phyloP scores from a whole-genome alignment of 2,329 filamentous ascomycete genomes.

The Ascochyta lentis region DNA sequence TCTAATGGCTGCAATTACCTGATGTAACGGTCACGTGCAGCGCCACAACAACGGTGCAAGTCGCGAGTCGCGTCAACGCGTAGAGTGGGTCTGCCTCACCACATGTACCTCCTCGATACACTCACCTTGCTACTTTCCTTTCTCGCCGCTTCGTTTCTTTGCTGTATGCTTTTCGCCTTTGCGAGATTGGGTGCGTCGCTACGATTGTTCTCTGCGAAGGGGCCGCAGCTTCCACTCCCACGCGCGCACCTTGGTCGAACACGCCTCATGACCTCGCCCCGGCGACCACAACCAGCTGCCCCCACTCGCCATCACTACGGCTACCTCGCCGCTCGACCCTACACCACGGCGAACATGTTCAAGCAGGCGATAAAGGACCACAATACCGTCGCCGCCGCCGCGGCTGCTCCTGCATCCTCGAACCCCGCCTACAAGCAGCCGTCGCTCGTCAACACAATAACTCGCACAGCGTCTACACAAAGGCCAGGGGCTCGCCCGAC shows the following conservation, averaged over 20 bases:
- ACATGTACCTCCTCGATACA: constrained; percentile 32
- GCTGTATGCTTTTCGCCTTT: constrained; percentile 49
- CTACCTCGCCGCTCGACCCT: constrained; percentile 26
- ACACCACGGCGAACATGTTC: constrained; percentile 45
- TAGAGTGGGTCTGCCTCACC: constrained; percentile 16
- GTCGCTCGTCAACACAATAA: constrained; percentile 49
- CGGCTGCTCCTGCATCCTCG: constrained; percentile 26
- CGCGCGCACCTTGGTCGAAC: constrained; percentile 31
- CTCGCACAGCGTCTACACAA: constrained; percentile 45
- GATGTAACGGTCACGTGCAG: neutral
- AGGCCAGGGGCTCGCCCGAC: constrained; percentile 39
- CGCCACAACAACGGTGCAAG: neutral
- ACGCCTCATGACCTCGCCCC: constrained; percentile 15
- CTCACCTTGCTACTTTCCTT: constrained; percentile 35
- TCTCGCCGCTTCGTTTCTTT: constrained; percentile 33
- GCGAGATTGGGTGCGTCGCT: constrained; percentile 41
- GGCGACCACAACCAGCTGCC: constrained; percentile 9
- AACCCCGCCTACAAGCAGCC: constrained; percentile 38
- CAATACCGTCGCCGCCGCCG: constrained; percentile 38
- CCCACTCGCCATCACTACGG: constrained; percentile 19
- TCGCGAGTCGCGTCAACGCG: constrained; percentile 26
- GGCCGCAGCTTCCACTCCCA: constrained; percentile 27
- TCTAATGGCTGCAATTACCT: no score
- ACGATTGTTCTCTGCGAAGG: constrained; percentile 37
- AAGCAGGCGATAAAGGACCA: constrained; percentile 51